Conservation (phyloP, 352 stramenopile species). For the Pythium folliculosum region DNA sequence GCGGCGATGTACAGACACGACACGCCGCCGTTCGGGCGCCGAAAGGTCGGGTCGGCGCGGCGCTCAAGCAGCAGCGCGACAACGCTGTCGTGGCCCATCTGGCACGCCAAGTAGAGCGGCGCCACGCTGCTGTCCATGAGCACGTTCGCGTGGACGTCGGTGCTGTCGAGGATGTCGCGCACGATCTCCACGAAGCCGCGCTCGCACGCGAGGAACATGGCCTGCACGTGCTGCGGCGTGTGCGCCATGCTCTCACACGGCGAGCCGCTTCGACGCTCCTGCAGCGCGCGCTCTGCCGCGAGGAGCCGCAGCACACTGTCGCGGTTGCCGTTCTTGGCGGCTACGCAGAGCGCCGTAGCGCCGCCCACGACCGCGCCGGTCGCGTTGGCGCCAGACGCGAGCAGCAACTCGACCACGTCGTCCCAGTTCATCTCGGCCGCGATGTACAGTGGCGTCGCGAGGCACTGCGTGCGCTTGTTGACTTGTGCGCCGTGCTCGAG, state of each 20-base stretch:
- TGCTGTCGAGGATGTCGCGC: conserved; percentile 56
- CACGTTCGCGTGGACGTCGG: conserved; percentile 64
- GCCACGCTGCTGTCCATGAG: conserved; percentile 83
- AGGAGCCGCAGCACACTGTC: conserved; percentile 58
- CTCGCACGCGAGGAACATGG: conserved; percentile 81
- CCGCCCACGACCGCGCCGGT: conserved; percentile 49
- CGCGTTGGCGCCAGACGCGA: conserved; percentile 43
- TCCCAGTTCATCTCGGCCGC: conserved; percentile 78
- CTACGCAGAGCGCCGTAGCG: conserved; percentile 70
- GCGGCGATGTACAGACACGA: conserved; percentile 85
- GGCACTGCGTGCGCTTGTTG: conserved; percentile 60
- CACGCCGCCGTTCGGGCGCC: conserved; percentile 58
- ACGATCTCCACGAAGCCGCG: conserved; percentile 68
- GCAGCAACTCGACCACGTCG: conserved; percentile 61
- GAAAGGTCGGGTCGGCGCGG: conserved; percentile 67
- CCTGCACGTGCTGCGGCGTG: conserved; percentile 50
- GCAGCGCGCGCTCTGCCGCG: conserved; percentile 29
- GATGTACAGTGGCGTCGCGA: conserved; percentile 79
- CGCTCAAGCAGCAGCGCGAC: conserved; percentile 57
- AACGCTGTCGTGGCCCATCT: conserved; percentile 78
- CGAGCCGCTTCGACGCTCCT: conserved; percentile 7
- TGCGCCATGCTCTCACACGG: conserved; percentile 8
- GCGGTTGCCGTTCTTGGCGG: conserved; percentile 76
- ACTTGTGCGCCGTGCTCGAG: conserved; percentile 51
- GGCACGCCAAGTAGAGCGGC: conserved; percentile 79